Evolutionary conservation across 345 rosid species (phyloP), one percentile per base, ranked within the genome.

Genomic region (Physaria fendleri): DNA sequence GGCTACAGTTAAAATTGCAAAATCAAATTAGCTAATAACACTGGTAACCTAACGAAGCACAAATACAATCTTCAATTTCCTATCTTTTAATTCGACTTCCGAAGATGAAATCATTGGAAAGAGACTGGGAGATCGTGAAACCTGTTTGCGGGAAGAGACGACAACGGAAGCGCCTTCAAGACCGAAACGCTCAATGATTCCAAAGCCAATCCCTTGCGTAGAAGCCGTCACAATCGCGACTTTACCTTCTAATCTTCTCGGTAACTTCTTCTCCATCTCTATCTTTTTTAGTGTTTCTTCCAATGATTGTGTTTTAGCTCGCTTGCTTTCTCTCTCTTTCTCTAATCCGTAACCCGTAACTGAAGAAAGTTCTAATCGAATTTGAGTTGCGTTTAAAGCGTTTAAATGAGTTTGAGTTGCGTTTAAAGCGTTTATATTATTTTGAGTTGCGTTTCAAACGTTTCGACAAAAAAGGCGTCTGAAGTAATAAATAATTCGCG

Each of bases 221-320:
- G 99, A 93, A 28, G 95, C 99, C 2, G 94, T 89, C 39, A 89
- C 95, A 22, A 93, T 79, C 29, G 91, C 95, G 0, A 89, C 97
- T 66, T 89, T 88, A 10, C 95, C 91, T 38, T 75, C 80, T 24
- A 89, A 80, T 62, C 97, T 77, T 50, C 73, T 71, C 28, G 80
- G 71, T 24, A 50, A 16, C 53, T 52, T 56, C 71, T 66, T 73
- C 74, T 65, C 82, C 77, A 71, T 76, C 33, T 71, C 63, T 55
- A 18, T 27, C 22, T 23, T 3, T 34, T 5, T 1, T 34, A n/a
- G n/a, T n/a, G 21, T 13, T 12, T 10, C 40, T 27, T 13, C 3
- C 39, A 32, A 14, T 14, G 42, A 14, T 14, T 37, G 17, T 37
- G 7, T 29, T 29, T 29, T 29, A 7, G 11, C n/a, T 27, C 7